Evolutionary conservation across 345 rosid species (phyloP), one percentile per base, ranked within the genome.

Genomic region (Dipteronia dyeriana): DNA sequence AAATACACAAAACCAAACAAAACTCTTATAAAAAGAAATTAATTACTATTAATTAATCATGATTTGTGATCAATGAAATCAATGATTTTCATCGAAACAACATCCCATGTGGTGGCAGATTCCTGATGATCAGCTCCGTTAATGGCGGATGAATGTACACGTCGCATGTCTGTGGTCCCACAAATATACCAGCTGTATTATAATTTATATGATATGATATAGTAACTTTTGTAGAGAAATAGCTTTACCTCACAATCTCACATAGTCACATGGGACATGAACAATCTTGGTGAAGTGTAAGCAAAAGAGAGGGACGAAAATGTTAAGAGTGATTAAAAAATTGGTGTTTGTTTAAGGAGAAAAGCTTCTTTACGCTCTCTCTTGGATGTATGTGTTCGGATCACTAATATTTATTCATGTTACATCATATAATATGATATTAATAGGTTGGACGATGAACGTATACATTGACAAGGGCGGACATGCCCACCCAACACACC

Each of bases 81-180:
- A 29, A 29, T 39, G 3, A 9, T 25, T 26, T 26, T 26, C 56
- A 23, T 45, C 11, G 0, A 43, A 31, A 31, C 70, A 77, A 49
- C 70, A 51, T 71, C 78, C 75, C 68, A 80, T 70, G 82, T 78
- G 83, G 79, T 75, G 83, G 79, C 75, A 67, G 13, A 29, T 68
- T 59, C 78, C 63, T 9, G 82, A 49, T 82, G 60, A 74, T 34
- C 74, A 20, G 57, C 25, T 65, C 70, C 81, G 62, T 74, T 23
- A 62, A 65, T 60, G 71, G 39, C 61, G 79, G 65, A 12, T 10
- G 5, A 66, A 2, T 16, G 26, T 45, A 64, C 78, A 73, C 78
- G 75, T 79, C 62, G 75, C 75, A 41, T 26, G 25, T 8, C 1
- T 4, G 4, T 43, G 71, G 79, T 59, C 63, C 81, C 84, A 78